phyloP scores from a whole-genome alignment of 805 yeast species.

The Pichia phayaonensis region DNA sequence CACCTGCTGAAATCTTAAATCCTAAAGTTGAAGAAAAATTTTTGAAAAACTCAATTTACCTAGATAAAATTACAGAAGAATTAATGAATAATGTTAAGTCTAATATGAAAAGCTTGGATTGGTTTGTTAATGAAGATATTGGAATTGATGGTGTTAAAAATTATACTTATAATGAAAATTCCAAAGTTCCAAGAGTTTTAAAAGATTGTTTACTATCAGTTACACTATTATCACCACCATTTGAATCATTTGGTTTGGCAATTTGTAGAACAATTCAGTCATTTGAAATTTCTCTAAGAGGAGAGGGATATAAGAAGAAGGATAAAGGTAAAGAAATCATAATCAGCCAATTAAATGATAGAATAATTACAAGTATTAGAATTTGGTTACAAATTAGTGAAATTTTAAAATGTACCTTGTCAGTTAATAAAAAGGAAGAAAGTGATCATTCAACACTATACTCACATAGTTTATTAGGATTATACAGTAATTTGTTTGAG shows the following conservation, averaged over 20 bases:
- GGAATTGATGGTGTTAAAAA: conserved; percentile 5
- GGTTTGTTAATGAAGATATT: conserved; percentile 22
- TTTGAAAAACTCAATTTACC: conserved; percentile 3
- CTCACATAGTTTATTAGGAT: conserved; percentile 25
- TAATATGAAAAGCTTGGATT: conserved; percentile 20
- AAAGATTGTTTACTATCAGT: conserved; percentile 19
- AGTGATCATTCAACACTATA: conserved; percentile 18
- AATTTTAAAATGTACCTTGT: conserved; percentile 16
- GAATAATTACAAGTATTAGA: conserved; percentile 51
- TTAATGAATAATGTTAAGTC: conserved; percentile 17
- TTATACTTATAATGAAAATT: conserved; percentile 10
- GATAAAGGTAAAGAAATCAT: conserved; percentile 30
- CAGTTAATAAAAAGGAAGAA: conserved; percentile 17
- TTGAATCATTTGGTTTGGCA: conserved; percentile 24
- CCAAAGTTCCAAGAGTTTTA: conserved; percentile 20
- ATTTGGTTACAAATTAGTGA: conserved; percentile 32
- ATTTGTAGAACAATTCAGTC: conserved; percentile 55
- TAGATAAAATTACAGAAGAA: conserved; percentile 17
- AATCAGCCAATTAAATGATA: conserved; percentile 53
- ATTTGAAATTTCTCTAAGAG: conserved; percentile 59
- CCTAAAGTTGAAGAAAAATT: conserved; percentile 9
- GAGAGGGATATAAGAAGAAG: conserved; percentile 28
- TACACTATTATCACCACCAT: conserved; percentile 22
- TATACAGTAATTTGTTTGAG: conserved; percentile 50
- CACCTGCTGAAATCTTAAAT: conserved; percentile 1